Evolutionary conservation across 1,139 yeast species (phyloP).

Genomic region (Scheffersomyces titani): DNA sequence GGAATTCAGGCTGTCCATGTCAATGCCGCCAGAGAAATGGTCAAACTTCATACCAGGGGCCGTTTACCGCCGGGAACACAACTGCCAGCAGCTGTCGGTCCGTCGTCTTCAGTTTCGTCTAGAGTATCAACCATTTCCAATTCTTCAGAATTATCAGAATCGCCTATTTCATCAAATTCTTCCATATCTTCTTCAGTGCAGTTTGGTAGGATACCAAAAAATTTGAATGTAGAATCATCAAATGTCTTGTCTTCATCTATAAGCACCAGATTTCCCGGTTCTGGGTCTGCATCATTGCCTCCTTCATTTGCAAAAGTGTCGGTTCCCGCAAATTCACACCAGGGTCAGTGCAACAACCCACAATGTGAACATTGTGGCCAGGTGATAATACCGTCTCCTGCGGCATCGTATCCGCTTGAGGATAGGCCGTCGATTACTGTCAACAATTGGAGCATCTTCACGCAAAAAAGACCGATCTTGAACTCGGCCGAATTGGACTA

Average conservation of each 20-base stretch:
- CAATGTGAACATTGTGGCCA: conserved; percentile 67
- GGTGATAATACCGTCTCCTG: conserved; percentile 74
- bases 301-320: conserved; percentile 13
- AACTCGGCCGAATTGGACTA: conserved; percentile 73
- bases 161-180: conserved; percentile 13
- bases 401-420: conserved; percentile 58
- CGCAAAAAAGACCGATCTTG: conserved; percentile 76
- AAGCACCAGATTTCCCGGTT: neutral
- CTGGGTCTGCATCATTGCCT: neutral
- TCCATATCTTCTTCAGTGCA: neutral
- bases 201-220: neutral
- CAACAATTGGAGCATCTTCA: conserved; percentile 74
- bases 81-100: neutral
- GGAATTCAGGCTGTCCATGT: conserved; percentile 60
- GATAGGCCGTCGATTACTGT: conserved; percentile 69
- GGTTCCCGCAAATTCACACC: conserved; percentile 36
- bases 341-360: conserved; percentile 46
- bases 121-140: conserved; percentile 1
- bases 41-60: conserved; percentile 39
- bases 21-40: conserved; percentile 67
- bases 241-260: neutral
- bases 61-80: conserved; percentile 23
- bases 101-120: conserved; percentile 1
- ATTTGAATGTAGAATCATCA: neutral
- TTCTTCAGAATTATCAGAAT: conserved; percentile 13